A percentile compares a stretch with the other conserved stretches of the same genome.
Evolutionary conservation across 2,329 filamentous ascomycete species (phyloP).

Genomic region (Cytospora mali): DNA sequence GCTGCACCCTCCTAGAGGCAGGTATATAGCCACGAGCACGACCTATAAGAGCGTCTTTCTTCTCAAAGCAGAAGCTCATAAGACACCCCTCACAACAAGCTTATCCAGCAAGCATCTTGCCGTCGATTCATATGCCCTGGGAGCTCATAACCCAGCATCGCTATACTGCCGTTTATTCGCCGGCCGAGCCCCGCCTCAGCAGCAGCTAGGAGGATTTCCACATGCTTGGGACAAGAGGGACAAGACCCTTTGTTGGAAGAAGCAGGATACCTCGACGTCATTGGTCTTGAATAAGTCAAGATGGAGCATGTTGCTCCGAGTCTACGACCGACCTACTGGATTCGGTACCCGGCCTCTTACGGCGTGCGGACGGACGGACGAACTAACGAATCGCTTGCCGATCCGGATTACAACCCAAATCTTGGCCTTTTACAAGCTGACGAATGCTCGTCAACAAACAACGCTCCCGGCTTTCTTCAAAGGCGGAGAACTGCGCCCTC

Average conservation of each 20-base stretch:
- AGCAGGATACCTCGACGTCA: background rate
- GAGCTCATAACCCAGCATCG: background rate
- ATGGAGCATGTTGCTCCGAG: background rate
- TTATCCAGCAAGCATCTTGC: background rate
- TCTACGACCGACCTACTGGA: background rate
- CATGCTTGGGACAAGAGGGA: background rate
- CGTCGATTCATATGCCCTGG: background rate
- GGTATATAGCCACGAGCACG: constrained; percentile 13
- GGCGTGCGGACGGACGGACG: constrained; percentile 11
- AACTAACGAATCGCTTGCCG: constrained; percentile 7
- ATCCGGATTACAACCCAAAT: background rate
- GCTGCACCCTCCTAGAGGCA: constrained; percentile 18
- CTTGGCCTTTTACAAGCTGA: constrained; percentile 18
- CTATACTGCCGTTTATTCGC: background rate
- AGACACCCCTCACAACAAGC: background rate
- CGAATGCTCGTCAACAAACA: constrained; percentile 12
- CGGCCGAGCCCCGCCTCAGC: background rate
- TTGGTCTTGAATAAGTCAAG: background rate
- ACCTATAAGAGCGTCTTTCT: background rate
- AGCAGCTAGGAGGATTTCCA: background rate
- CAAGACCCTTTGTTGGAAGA: background rate
- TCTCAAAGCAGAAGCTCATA: constrained; percentile 23
- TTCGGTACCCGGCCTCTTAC: constrained; percentile 2
- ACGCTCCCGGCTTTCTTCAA: constrained; percentile 8
- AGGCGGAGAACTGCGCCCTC: constrained; percentile 15